These are phyloP conservation scores for Verticillium nonalfalfae DNA, from an alignment of 2,329 filamentous ascomycete genomes.

Conservation along the genomic window DNA sequence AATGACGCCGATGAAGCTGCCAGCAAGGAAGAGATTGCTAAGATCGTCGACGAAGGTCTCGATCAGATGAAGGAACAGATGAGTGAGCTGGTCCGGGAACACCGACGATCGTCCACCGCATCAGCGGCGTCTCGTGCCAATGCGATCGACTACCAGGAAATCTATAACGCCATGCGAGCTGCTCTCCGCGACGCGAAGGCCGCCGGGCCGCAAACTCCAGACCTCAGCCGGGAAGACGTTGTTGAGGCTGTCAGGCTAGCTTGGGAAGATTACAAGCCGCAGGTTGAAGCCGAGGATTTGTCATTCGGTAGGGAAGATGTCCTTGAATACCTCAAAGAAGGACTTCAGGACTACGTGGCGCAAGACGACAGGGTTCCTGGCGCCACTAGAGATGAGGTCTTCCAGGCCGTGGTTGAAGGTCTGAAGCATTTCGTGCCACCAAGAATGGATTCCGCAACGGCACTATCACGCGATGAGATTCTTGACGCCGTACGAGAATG, in stretches of 20 bases:
- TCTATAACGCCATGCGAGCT: constrained; percentile 77
- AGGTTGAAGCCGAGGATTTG: constrained; percentile 84
- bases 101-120: constrained; percentile 61
- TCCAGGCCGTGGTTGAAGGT: constrained; percentile 78
- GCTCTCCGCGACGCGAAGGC: constrained; percentile 57
- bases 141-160: constrained; percentile 69
- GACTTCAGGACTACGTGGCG: constrained; percentile 67
- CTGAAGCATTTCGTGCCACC: constrained; percentile 76
- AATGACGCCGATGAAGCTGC: constrained; percentile 34
- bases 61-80: constrained; percentile 80
- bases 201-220: constrained; percentile 32
- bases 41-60: constrained; percentile 74
- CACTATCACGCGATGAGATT: constrained; percentile 74
- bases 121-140: constrained; percentile 55
- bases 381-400: constrained; percentile 77
- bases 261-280: constrained; percentile 90
- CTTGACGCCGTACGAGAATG: constrained; percentile 79
- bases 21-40: constrained; percentile 64
- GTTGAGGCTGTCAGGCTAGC: constrained; percentile 82
- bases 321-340: constrained; percentile 77
- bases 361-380: constrained; percentile 45
- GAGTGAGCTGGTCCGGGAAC: constrained; percentile 70
- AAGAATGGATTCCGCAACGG: constrained; percentile 60
- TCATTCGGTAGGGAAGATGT: constrained; percentile 89
- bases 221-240: constrained; percentile 74